Evolutionary conservation across 169 alveolate genomes (phyloP), one percentile per base, ranked within the genome.

Genomic region (Eimeria maxima): DNA sequence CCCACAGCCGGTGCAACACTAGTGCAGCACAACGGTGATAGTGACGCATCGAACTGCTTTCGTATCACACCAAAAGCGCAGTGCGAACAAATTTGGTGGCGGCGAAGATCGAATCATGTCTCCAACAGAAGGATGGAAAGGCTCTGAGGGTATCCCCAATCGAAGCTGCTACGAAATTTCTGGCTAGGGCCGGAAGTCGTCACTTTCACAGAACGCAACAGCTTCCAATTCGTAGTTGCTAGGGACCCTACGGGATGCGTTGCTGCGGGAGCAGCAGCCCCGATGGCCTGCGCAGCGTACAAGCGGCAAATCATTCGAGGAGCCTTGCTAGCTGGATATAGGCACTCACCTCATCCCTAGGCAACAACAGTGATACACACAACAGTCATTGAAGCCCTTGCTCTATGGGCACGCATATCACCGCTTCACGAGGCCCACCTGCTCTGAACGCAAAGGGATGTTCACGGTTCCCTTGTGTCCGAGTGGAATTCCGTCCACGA

Each of bases 11-110:
- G 18, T 65, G 42, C 69, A 60, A n/a, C 74, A 65, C 42, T 6
- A 8, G 42, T 65, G 42, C 0, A 65, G 42, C 33, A 65, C 74
- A 24, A 38, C 13, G 6, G n/a, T n/a, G 18, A 38, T 44, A n/a
- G 42, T 6, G 74, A 33, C 1, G 16, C 33, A 65, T 20, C 74
- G 42, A 65, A 65, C 33, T 7, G 42, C 0, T 24, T 3, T 65
- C 50, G 44, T 53, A 29, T 13, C 92, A n/a, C 33, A 84, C 92
- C 76, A 38, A 84, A 84, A 11, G 92, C 74, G 76, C 92, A 84
- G 76, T 84, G 92, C 7, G 92, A 74, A 27, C 92, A 78, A 29
- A 84, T 55, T 55, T 84, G 92, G 44, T 84, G 55, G 57, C 42
- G 76, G 10, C 16, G 20, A 14, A 50, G 29, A 18, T 29, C 53